Conservation (phyloP, 805 yeast genomes). For the Wickerhamiella shivajii region DNA sequence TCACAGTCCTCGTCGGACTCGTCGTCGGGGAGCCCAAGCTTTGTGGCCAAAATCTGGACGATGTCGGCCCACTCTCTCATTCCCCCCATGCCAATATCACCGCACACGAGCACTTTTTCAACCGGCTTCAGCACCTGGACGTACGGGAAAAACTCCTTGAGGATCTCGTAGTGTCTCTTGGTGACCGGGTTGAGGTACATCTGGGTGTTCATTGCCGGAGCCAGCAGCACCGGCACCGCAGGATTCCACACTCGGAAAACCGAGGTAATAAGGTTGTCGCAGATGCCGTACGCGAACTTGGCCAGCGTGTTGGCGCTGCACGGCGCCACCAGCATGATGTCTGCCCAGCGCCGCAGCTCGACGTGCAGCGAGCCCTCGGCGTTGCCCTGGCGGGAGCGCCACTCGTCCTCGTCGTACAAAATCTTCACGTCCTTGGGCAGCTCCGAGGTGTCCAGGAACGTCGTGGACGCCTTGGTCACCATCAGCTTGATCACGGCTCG, state of each 20-base stretch:
- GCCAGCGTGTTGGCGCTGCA: constrained; percentile 85
- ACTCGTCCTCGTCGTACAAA: constrained; percentile 90
- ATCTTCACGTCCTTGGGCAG: constrained; percentile 47
- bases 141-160: constrained; percentile 84
- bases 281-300: constrained; percentile 76
- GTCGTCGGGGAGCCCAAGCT: constrained; percentile 21
- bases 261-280: constrained; percentile 81
- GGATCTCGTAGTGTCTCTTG: constrained; percentile 57
- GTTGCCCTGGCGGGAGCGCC: constrained; percentile 60
- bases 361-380: constrained; percentile 85
- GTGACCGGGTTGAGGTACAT: constrained; percentile 85
- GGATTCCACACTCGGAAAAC: constrained; percentile 95
- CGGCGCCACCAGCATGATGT: constrained; percentile 81
- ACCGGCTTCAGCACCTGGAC: constrained; percentile 81
- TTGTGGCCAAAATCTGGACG: constrained; percentile 59
- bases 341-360: constrained; percentile 93
- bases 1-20: constrained; percentile 20
- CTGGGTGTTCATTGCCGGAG: constrained; percentile 93
- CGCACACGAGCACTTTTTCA: constrained; percentile 89
- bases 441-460: constrained; percentile 23
- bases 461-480: constrained; percentile 37
- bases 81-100: constrained; percentile 98
- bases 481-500: constrained; percentile 73
- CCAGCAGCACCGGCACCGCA: constrained; percentile 71
- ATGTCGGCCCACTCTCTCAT: constrained; percentile 96